Evolutionary conservation across 139 green algal genomes (phyloP), one percentile per base, ranked within the genome.

Genomic region (Chlorella vulgaris): DNA sequence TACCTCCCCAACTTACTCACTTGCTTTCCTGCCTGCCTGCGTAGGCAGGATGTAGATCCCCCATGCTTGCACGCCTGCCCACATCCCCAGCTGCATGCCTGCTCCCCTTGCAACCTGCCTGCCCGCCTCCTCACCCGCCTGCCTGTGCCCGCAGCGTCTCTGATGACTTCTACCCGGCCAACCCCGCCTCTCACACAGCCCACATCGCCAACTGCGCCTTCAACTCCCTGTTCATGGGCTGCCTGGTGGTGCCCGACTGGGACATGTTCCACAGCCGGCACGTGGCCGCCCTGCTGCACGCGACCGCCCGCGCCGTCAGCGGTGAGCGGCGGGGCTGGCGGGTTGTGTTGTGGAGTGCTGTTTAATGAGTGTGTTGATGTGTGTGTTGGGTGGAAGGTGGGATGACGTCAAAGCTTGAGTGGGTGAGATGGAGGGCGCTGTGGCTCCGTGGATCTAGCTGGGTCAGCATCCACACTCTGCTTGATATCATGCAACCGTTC

Each of bases 131-230:
- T 15, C 55, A 28, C 55, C 22, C 22, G 18, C 55, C 22, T 8
- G 18, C 55, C 55, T 43, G n/a, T n/a, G n/a, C 6, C 31, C 10
- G 29, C 63, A 70, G 19, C 8, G 10, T 53, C 65, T 19, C 7
- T 15, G 13, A 18, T 73, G 33, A 4, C 63, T 8, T 70, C 33
- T 38, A 92, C 84, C 91, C 91, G 0, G 81, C 89, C 33, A 89
- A 96, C 87, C 83, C 87, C 0, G 92, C 94, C 42, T 94, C 87
- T 40, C 88, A 81, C 74, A 92, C 93, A 13, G 88, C 94, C 4
- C 96, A 99, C 92, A 92, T 99, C 66, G 90, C 89, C 58, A 95
- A 91, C 31, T 96, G 91, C 75, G 91, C 93, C 36, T 97, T 86
- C 90, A 97, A 97, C 89, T 87, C 82, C 7, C 26, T 94, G 13